Evolutionary conservation across 345 rosid species (phyloP).

Genomic region (Pseudoturritis turrita): DNA sequence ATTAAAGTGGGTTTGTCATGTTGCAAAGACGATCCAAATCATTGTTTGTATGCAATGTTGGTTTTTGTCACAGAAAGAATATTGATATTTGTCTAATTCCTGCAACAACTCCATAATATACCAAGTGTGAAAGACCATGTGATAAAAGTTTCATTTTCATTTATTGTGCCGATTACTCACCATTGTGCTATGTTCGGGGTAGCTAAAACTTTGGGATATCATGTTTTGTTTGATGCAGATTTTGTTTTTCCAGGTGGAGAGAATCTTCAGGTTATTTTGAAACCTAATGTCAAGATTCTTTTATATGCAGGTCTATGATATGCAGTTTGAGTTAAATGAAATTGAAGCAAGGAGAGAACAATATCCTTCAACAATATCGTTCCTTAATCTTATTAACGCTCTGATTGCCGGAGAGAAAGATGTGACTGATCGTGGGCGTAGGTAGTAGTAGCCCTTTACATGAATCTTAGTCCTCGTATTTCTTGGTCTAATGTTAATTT

Average conservation of each 20-base stretch:
- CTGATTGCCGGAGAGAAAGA: conserved; percentile 90
- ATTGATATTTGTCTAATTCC: neutral
- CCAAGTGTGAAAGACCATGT: neutral
- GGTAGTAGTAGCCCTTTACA: conserved; percentile 42
- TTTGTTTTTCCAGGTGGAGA: neutral
- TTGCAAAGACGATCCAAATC: neutral
- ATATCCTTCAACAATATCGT: conserved; percentile 90
- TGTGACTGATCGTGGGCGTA: conserved; percentile 77
- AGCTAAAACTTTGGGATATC: conserved; percentile 1
- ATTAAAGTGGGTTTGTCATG: neutral
- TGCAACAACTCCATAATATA: neutral
- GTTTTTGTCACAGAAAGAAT: neutral
- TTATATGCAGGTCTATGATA: conserved; percentile 74
- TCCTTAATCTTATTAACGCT: conserved; percentile 76
- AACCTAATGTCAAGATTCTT: conserved; percentile 11
- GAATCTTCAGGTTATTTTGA: neutral
- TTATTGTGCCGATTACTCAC: neutral
- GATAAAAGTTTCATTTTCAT: neutral
- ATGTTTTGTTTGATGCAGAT: neutral
- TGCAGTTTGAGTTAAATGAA: conserved; percentile 97
- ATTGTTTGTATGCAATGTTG: neutral
- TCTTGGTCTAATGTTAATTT: conserved; percentile 15
- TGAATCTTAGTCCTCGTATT: conserved; percentile 13
- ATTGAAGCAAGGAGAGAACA: conserved; percentile 91
- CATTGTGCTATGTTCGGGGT: neutral